These are phyloP conservation scores for Ilex aquifolium DNA, from an alignment of 257 asterid species.

Conservation along the genomic window DNA sequence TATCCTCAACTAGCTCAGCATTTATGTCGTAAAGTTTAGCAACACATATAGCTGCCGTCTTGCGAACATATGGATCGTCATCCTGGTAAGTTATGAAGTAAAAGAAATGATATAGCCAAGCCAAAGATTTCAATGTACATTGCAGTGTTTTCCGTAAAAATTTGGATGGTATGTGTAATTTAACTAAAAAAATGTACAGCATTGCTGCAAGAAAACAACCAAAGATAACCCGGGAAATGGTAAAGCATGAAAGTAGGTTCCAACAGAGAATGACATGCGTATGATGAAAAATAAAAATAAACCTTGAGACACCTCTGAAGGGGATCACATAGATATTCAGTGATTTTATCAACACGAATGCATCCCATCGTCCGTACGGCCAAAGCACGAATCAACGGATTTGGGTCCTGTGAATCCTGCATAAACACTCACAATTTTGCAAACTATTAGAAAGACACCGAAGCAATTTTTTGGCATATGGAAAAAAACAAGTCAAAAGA, in stretches of 20 bases:
- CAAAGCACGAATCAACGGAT: constrained; percentile 97
- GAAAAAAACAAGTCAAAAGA: no score
- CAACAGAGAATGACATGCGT: neutral
- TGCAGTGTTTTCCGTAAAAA: no score
- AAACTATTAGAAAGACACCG: no score
- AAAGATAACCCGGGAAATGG: no score
- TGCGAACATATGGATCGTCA: constrained; percentile 99
- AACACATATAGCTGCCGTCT: constrained; percentile 99
- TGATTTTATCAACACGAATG: constrained; percentile 97
- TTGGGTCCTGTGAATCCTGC: constrained; percentile 99
- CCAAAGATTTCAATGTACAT: constrained; percentile 2
- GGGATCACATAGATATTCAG: constrained; percentile 97
- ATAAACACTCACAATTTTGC: neutral
- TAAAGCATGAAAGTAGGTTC: no score
- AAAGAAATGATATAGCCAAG: constrained; percentile 21
- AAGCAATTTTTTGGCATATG: no score
- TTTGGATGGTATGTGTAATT: no score
- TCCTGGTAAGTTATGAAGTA: constrained; percentile 49
- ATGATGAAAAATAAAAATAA: constrained; percentile 5
- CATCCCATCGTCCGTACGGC: constrained; percentile 99
- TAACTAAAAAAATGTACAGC: no score
- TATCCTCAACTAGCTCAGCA: constrained; percentile 98
- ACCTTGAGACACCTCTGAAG: constrained; percentile 99
- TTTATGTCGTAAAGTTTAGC: constrained; percentile 97
- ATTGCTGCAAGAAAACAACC: no score